phyloP scores from a whole-genome alignment of 2,329 filamentous ascomycete species.

The Colletotrichum australisinense region DNA sequence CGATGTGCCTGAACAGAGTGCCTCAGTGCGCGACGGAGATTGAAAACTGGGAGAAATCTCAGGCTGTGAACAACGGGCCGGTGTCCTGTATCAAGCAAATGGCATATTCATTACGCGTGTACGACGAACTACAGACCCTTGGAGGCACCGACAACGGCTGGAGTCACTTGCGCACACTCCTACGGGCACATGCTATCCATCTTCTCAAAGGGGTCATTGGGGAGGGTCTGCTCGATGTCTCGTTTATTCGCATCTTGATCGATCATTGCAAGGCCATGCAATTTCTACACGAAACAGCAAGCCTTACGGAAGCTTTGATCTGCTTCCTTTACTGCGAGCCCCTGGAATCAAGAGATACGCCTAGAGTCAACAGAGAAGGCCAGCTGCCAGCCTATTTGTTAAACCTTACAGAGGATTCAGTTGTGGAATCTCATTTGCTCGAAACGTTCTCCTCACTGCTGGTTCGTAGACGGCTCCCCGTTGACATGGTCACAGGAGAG shows the following conservation, averaged over 20 bases:
- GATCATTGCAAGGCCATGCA: constrained; percentile 52
- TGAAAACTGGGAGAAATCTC: constrained; percentile 53
- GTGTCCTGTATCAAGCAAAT: constrained; percentile 48
- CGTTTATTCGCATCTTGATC: constrained; percentile 54
- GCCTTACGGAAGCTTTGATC: constrained; percentile 50
- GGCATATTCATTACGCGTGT: constrained; percentile 57
- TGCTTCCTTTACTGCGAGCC: constrained; percentile 50
- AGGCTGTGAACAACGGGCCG: constrained; percentile 51
- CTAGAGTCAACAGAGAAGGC: not conserved
- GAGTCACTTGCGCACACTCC: constrained; percentile 56
- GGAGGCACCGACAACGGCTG: constrained; percentile 55
- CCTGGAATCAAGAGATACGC: not conserved
- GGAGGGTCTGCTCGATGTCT: constrained; percentile 53
- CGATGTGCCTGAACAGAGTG: constrained; percentile 60
- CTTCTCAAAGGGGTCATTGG: constrained; percentile 54
- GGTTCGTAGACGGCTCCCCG: not conserved
- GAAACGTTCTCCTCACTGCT: constrained; percentile 9
- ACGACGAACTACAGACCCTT: constrained; percentile 59
- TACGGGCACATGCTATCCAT: constrained; percentile 58
- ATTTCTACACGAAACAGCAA: constrained; percentile 53
- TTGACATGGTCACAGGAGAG: not conserved
- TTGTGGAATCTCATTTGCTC: constrained; percentile 1
- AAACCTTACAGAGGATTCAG: constrained; percentile 37
- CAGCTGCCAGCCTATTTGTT: constrained; percentile 46
- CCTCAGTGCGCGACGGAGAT: constrained; percentile 59